Percentiles rank a stretch among this genome's conserved stretches.
Evolutionary conservation across 140 eudicot genomes (phyloP).

Genomic region (Bidens hawaiensis): DNA sequence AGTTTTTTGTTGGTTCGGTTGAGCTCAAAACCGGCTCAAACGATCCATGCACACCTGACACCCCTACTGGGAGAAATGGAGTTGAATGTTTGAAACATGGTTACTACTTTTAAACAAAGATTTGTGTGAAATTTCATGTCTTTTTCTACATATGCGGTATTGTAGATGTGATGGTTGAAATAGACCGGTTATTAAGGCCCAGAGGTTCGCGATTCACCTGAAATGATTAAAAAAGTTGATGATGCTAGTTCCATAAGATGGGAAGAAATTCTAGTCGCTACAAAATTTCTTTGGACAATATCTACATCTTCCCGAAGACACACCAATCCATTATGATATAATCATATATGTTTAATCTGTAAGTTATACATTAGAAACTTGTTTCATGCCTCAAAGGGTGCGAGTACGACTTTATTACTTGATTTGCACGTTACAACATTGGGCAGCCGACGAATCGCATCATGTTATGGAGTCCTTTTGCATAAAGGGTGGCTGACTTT

Average conservation of each 20-base stretch:
- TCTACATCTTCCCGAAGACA: conserved; percentile 44
- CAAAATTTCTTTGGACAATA: conserved; percentile 62
- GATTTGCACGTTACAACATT: conserved; percentile 9
- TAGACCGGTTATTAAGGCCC: conserved; percentile 86
- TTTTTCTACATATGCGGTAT: conserved; percentile 65
- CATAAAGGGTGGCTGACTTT: conserved; percentile 12
- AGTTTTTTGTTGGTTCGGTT: too few species aligned
- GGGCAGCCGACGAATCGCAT: not conserved
- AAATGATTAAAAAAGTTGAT: conserved; percentile 60
- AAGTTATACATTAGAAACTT: conserved; percentile 20
- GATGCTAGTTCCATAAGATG: conserved; percentile 69
- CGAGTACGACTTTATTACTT: conserved; percentile 21
- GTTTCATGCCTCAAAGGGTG: conserved; percentile 20
- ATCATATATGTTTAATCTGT: conserved; percentile 12
- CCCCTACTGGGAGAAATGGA: not conserved
- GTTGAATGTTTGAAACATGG: not conserved
- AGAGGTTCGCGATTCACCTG: conserved; percentile 92
- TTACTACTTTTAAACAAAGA: not conserved
- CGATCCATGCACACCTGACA: too few species aligned
- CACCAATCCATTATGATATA: conserved; percentile 5
- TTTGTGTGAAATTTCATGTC: not conserved
- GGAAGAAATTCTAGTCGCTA: conserved; percentile 91
- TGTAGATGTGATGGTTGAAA: conserved; percentile 86
- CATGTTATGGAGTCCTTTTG: not conserved
- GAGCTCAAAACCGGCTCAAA: too few species aligned